These are phyloP conservation scores for Zygosaccharomyces pseudorouxii DNA, from an alignment of 805 yeast genomes.

Conservation along the genomic window DNA sequence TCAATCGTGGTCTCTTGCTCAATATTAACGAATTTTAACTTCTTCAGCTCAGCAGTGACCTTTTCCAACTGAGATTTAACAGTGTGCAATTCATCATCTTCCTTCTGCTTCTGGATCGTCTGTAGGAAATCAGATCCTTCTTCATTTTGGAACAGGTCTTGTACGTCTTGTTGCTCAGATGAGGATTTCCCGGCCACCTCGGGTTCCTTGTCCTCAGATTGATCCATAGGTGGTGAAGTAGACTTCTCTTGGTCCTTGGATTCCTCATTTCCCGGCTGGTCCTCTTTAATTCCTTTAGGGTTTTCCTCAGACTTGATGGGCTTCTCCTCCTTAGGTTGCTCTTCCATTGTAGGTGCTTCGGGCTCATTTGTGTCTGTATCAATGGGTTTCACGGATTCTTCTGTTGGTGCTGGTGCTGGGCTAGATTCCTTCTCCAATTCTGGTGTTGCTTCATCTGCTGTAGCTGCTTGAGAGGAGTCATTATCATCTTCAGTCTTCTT, in stretches of 20 bases:
- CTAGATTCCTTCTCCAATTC: conserved; percentile 31
- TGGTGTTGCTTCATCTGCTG: conserved; percentile 35
- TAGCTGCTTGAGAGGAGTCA: conserved; percentile 7
- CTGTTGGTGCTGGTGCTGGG: conserved; percentile 7
- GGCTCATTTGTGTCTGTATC: background rate
- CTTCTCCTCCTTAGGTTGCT: conserved; percentile 10
- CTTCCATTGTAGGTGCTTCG: conserved; percentile 9
- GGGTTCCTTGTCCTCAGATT: background rate
- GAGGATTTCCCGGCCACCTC: background rate
- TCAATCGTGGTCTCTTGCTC: conserved; percentile 35
- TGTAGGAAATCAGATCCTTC: conserved; percentile 28
- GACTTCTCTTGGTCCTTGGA: conserved; percentile 7
- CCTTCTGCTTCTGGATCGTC: conserved; percentile 32
- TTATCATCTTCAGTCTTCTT: conserved; percentile 24
- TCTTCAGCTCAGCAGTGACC: conserved; percentile 34
- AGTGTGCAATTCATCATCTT: conserved; percentile 33
- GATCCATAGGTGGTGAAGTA: conserved; percentile 8
- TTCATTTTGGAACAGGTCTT: conserved; percentile 7
- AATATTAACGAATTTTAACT: conserved; percentile 32
- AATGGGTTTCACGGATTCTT: conserved; percentile 12
- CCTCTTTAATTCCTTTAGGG: conserved; percentile 4
- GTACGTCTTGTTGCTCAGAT: background rate
- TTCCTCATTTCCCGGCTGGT: conserved; percentile 12
- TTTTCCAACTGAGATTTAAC: conserved; percentile 40
- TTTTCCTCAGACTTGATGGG: conserved; percentile 4